These are phyloP conservation scores for Strigomonas culicis DNA, from an alignment of 208 protist species.

Conservation along the genomic window DNA sequence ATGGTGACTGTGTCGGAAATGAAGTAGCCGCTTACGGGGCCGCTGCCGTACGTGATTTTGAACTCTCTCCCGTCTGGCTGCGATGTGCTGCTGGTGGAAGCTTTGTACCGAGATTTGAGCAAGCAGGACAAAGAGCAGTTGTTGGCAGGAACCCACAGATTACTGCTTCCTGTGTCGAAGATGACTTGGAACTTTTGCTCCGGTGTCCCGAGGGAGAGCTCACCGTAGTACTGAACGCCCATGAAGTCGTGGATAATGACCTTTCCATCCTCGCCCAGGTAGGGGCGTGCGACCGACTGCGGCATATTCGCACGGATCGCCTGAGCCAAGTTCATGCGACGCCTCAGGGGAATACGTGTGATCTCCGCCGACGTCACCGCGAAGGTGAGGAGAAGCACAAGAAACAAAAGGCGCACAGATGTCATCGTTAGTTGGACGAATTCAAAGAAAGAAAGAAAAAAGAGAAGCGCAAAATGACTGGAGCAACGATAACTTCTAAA, in stretches of 20 bases:
- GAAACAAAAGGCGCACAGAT: background rate
- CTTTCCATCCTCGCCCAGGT: constrained; percentile 18
- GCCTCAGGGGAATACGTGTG: constrained; percentile 27
- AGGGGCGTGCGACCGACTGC: constrained; percentile 19
- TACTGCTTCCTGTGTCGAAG: constrained; percentile 68
- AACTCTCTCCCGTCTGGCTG: constrained; percentile 81
- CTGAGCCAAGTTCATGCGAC: constrained; percentile 28
- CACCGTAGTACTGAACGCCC: constrained; percentile 90
- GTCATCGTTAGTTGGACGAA: background rate
- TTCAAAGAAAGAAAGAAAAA: constrained; percentile 1
- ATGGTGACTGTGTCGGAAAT: constrained; percentile 83
- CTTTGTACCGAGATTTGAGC: constrained; percentile 80
- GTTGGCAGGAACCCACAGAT: constrained; percentile 60
- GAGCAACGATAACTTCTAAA: background rate
- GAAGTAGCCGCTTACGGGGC: constrained; percentile 86
- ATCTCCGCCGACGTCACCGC: constrained; percentile 8
- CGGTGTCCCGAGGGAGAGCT: constrained; percentile 87
- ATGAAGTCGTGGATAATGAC: constrained; percentile 64
- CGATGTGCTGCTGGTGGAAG: constrained; percentile 72
- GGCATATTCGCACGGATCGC: constrained; percentile 23
- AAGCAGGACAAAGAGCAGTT: constrained; percentile 57
- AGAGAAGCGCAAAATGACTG: background rate
- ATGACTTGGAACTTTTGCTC: constrained; percentile 82
- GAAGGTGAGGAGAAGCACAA: background rate
- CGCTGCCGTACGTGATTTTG: constrained; percentile 92